Evolutionary conservation across 1,139 yeast species (phyloP).

Genomic region (Scheffersomyces titani): DNA sequence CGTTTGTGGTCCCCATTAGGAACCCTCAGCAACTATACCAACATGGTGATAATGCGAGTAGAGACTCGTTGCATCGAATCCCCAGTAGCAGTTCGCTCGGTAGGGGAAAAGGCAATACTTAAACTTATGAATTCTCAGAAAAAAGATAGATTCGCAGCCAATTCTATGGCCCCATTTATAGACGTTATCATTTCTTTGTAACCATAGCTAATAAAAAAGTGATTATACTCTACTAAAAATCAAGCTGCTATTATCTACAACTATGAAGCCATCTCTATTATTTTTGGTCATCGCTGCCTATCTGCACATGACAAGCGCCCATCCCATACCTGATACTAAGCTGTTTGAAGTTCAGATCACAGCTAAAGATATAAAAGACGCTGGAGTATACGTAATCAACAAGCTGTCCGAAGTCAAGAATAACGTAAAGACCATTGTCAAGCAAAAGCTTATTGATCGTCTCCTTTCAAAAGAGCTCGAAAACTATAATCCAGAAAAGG

Average conservation of each 20-base stretch:
- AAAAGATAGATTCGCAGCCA: neutral
- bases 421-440: conserved; percentile 14
- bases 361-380: conserved; percentile 24
- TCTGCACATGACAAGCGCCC: neutral
- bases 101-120: conserved; percentile 9
- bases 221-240: neutral
- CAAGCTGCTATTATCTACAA: neutral
- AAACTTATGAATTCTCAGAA: neutral
- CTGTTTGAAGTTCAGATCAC: conserved; percentile 25
- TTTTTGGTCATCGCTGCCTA: neutral
- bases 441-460: conserved; percentile 8
- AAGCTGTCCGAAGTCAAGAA: conserved; percentile 22
- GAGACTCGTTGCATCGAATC: conserved; percentile 29
- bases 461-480: conserved; percentile 9
- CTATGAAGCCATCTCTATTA: neutral
- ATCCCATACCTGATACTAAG: conserved; percentile 2
- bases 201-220: conserved; percentile 6
- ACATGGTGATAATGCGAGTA: conserved; percentile 26
- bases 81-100: conserved; percentile 21
- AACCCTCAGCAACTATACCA: conserved; percentile 13
- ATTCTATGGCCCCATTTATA: conserved; percentile 2
- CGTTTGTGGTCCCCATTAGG: conserved; percentile 36
- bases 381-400: conserved; percentile 20
- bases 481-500: neutral
- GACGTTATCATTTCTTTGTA: conserved; percentile 3